Base-by-base conservation (phyloP, 2,329 filamentous ascomycete genomes). In the Rutstroemia sp. region DNA sequence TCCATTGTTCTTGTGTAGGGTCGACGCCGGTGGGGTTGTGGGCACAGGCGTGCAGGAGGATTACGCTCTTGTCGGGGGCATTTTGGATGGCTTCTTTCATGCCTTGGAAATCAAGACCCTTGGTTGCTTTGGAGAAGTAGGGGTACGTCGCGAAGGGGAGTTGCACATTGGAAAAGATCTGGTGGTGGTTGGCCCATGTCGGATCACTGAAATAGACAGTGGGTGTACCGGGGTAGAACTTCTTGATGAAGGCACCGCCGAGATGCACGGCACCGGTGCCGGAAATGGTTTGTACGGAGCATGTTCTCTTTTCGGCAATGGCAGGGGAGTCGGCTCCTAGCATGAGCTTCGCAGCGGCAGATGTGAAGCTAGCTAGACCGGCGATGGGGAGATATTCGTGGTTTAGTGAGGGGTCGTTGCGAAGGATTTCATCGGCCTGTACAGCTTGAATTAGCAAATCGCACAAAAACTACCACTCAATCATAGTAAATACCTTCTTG, bases 1-100 rank as follows among this genome's bases (percentile, higher is more conserved):
- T 89, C 94, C 94, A 99, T 76, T 99, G 94, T 54, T 92, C 89
- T 64, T 87, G 79, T 19, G 92, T 95, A 7, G 92, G 92, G 74
- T 99, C 94, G 61, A 99, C 92, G 58, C 94, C 94, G 1, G 94
- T 99, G 38, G 94, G 94, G 78, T 99, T 99, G 78, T 99, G 94
- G 39, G 94, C 94, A 72, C 94, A 99, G 61, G 91, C 89, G 75
- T 97, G 94, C 40, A 97, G 82, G 46, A 97, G 80, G 71, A 99
- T 86, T 71, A 99, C 84, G 70, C 89, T 92, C 65, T 84, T 84
- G 52, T 88, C 79, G 3, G 89, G 86, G 7, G 92, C 92, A 36
- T 78, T 75, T 59, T 81, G 73, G 51, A 97, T 77, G 36, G 87
- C 74, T 49, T 76, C 71, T 71, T 89, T 83, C 87, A 97, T 92